These are phyloP conservation scores for Glycine tomentella DNA, from an alignment of 306 rosid genomes.

Conservation along the genomic window DNA sequence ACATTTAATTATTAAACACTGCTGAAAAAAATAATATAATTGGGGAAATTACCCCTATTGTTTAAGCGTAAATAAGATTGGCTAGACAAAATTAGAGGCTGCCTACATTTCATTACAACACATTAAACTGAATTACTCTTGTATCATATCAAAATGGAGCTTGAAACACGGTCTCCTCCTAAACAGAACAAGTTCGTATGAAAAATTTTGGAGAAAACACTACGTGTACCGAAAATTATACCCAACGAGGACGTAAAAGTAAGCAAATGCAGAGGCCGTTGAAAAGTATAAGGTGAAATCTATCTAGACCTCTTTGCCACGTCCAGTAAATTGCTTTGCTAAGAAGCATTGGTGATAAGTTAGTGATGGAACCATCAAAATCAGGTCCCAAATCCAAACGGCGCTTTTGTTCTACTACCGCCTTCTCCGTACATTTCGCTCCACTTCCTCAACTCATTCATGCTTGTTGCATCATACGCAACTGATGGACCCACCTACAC, in stretches of 20 bases:
- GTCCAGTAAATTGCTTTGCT: no score
- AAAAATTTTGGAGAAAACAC: background rate
- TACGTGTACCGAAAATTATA: no score
- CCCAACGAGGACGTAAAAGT: no score
- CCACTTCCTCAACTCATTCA: constrained; percentile 97
- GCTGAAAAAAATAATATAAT: constrained; percentile 3
- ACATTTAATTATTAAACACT: constrained; percentile 20
- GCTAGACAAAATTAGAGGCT: constrained; percentile 43
- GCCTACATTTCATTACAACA: constrained; percentile 38
- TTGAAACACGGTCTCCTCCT: background rate
- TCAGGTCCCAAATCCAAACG: constrained; percentile 80
- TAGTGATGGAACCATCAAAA: constrained; percentile 28
- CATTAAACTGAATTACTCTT: constrained; percentile 23
- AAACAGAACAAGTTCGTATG: background rate
- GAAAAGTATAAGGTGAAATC: constrained; percentile 8
- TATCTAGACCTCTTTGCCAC: constrained; percentile 33
- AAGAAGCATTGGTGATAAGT: constrained; percentile 22
- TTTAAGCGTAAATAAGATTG: constrained; percentile 10
- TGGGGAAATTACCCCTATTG: constrained; percentile 53
- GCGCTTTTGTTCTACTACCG: constrained; percentile 88
- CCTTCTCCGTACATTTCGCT: constrained; percentile 97
- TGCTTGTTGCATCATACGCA: constrained; percentile 88
- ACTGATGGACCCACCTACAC: constrained; percentile 94
- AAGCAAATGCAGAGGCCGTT: background rate
- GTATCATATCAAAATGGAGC: constrained; percentile 20